Conservation (phyloP, 2,329 filamentous ascomycete genomes). For the Pseudogymnoascus sp. region DNA sequence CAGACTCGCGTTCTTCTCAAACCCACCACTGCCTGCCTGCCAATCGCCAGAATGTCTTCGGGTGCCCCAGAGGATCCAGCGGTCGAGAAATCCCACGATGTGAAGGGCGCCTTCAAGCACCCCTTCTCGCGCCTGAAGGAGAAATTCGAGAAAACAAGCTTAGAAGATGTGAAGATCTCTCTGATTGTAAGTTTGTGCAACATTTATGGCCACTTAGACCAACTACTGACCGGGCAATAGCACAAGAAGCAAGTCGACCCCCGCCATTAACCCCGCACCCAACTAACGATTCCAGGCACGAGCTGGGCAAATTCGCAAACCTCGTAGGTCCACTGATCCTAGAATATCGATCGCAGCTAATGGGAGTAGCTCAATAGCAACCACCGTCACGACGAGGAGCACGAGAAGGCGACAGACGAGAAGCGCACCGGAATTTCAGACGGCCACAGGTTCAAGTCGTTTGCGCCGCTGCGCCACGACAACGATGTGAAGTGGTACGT, state of each 20-base stretch:
- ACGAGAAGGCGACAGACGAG: constrained; percentile 74
- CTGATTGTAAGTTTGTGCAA: constrained; percentile 29
- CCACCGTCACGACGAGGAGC: constrained; percentile 88
- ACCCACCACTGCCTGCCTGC: background rate
- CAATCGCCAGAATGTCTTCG: constrained; percentile 5
- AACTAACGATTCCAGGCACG: constrained; percentile 32
- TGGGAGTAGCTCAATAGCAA: constrained; percentile 60
- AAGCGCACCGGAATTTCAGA: constrained; percentile 68
- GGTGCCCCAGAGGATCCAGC: background rate
- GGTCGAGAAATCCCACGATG: constrained; percentile 20
- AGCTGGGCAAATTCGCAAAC: constrained; percentile 56
- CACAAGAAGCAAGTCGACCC: constrained; percentile 46
- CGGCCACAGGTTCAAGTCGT: constrained; percentile 78
- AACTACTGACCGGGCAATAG: background rate
- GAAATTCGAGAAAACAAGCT: constrained; percentile 44
- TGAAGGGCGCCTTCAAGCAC: constrained; percentile 40
- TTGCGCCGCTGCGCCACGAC: constrained; percentile 75
- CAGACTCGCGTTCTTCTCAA: background rate
- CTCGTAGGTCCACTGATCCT: constrained; percentile 35
- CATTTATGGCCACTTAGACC: background rate
- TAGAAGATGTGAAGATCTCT: constrained; percentile 49
- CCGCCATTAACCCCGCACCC: background rate
- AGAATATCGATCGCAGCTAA: background rate
- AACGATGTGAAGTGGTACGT: constrained; percentile 97
- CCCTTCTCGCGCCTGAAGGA: constrained; percentile 30